Evolutionary conservation across 495 filamentous ascomycete species (phyloP).

Genomic region (Xylaria grammica): DNA sequence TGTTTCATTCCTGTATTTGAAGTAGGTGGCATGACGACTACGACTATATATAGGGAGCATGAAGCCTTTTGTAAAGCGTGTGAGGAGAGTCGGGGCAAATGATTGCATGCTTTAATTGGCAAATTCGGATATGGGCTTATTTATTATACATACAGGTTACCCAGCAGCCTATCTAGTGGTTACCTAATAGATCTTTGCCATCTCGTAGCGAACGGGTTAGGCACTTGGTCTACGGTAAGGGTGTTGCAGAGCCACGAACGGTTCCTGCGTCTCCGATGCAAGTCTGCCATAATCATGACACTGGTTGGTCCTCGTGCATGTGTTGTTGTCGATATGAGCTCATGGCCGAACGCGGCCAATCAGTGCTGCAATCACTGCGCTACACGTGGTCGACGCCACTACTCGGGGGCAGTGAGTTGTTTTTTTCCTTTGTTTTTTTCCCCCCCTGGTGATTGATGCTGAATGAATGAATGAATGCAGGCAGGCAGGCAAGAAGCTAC

Average conservation of each 20-base stretch:
- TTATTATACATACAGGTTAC: too few relatives aligned
- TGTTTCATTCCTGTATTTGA: too few relatives aligned
- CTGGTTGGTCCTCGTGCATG: conserved; percentile 2
- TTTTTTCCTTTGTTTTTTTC: background rate
- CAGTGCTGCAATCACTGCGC: conserved; percentile 23
- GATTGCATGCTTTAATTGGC: too few relatives aligned
- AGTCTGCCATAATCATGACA: background rate
- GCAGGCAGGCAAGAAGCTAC: background rate
- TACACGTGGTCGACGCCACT: conserved; percentile 22
- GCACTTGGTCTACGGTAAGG: background rate
- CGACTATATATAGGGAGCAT: too few relatives aligned
- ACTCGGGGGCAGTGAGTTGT: conserved; percentile 14
- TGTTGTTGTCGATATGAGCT: conserved; percentile 2
- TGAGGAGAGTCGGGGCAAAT: too few relatives aligned
- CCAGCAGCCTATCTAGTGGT: too few relatives aligned
- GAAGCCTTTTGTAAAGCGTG: too few relatives aligned
- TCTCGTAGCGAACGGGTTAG: background rate
- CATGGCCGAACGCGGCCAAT: background rate
- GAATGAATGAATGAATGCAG: background rate
- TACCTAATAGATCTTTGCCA: too few relatives aligned
- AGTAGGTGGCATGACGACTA: too few relatives aligned
- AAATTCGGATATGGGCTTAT: too few relatives aligned
- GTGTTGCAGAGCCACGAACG: background rate
- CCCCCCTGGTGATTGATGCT: background rate
- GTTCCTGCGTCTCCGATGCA: conserved; percentile 21